Evolutionary conservation across 768 basidiomycete genomes (phyloP).

Genomic region (Epithele typhae): DNA sequence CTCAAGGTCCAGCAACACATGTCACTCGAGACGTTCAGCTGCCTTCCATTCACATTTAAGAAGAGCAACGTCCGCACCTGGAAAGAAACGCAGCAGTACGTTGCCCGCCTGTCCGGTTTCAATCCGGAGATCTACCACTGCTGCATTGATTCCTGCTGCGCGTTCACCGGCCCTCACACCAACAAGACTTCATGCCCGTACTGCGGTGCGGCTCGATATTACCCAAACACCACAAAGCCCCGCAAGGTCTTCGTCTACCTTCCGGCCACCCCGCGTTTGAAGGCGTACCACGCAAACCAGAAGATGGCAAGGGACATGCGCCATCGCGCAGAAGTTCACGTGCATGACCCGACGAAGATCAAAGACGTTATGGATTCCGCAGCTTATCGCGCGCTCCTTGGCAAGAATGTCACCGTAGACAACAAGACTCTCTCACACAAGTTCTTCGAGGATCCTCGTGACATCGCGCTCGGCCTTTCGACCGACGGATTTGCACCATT

Average conservation of each 20-base stretch:
- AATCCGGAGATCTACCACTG: constrained; percentile 35
- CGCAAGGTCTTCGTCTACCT: constrained; percentile 32
- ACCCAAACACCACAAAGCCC: constrained; percentile 25
- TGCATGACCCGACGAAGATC: constrained; percentile 15
- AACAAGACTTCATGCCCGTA: constrained; percentile 29
- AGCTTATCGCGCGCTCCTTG: constrained; percentile 25
- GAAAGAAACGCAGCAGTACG: neutral
- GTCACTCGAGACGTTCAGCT: constrained; percentile 22
- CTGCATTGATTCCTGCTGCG: constrained; percentile 39
- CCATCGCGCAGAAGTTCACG: constrained; percentile 21
- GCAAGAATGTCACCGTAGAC: constrained; percentile 23
- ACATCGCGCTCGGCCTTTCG: constrained; percentile 39
- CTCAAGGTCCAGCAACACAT: constrained; percentile 26
- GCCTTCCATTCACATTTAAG: constrained; percentile 6
- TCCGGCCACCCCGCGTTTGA: constrained; percentile 35
- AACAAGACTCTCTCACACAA: constrained; percentile 19
- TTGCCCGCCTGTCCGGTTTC: constrained; percentile 30
- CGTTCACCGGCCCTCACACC: constrained; percentile 30
- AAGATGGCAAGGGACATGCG: constrained; percentile 20
- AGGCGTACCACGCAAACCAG: constrained; percentile 18
- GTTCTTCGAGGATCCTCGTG: constrained; percentile 33
- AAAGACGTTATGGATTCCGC: constrained; percentile 34
- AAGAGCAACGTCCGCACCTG: too few species aligned
- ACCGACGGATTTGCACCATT: constrained; percentile 39
- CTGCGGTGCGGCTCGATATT: constrained; percentile 32